A percentile compares a stretch with the other conserved stretches of the same genome.
Evolutionary conservation across 2,329 filamentous ascomycete genomes (phyloP).

Genomic region (Malbranchea zuffiana): DNA sequence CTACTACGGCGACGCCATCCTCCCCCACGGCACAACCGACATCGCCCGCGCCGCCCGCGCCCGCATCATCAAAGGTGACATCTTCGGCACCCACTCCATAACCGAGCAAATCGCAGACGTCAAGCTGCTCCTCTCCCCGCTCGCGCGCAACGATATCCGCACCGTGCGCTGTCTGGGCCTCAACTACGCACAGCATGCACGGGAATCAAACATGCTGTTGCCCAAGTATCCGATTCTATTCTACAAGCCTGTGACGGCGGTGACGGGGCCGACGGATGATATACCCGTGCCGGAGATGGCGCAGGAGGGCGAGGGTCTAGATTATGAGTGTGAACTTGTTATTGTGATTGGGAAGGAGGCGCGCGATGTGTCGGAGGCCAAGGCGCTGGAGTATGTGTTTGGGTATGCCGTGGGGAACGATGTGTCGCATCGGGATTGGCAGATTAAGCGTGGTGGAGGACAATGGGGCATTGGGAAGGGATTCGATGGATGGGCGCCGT

Average conservation of each 20-base stretch:
- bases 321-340: constrained; percentile 74
- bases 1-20: constrained; percentile 65
- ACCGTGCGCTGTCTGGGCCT: constrained; percentile 60
- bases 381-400: constrained; percentile 60
- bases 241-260: constrained; percentile 58
- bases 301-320: constrained; percentile 54
- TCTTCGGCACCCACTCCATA: constrained; percentile 54
- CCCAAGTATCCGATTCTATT: constrained; percentile 64
- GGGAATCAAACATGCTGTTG: constrained; percentile 57
- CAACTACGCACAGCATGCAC: constrained; percentile 62
- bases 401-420: constrained; percentile 70
- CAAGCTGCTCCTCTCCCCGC: constrained; percentile 48
- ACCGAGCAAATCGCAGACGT: constrained; percentile 50
- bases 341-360: constrained; percentile 59
- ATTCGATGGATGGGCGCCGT: constrained; percentile 65
- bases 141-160: constrained; percentile 51
- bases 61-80: constrained; percentile 52
- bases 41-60: constrained; percentile 52
- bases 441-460: constrained; percentile 54
- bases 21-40: constrained; percentile 50
- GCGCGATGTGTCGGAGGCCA: constrained; percentile 51
- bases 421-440: constrained; percentile 70
- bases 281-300: constrained; percentile 57
- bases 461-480: constrained; percentile 65
- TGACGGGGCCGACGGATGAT: constrained; percentile 53